Evolutionary conservation across 768 basidiomycete genomes (phyloP).

Genomic region (Pholiota molesta): DNA sequence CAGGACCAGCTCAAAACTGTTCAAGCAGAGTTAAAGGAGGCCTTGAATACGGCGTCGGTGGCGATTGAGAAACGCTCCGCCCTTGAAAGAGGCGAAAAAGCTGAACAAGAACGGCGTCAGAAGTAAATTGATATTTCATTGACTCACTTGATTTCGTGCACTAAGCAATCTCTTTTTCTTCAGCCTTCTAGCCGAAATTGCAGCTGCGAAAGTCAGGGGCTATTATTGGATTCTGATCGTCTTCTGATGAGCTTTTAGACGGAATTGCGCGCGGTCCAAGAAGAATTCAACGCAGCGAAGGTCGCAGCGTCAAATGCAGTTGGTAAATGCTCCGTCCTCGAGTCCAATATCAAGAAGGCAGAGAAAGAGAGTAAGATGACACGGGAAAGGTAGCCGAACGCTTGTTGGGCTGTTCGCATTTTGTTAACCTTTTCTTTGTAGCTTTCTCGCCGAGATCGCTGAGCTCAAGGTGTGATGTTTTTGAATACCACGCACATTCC

Average conservation of each 20-base stretch:
- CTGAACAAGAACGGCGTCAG: background rate
- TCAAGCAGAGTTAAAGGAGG: background rate
- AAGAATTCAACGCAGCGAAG: background rate
- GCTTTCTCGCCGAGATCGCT: background rate
- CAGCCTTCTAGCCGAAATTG: background rate
- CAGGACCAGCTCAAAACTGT: conserved; percentile 6
- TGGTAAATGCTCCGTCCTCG: background rate
- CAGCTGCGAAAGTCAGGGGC: background rate
- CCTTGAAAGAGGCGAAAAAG: conserved; percentile 7
- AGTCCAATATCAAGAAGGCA: background rate
- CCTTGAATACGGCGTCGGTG: background rate
- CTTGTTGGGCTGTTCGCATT: background rate
- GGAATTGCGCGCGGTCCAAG: background rate
- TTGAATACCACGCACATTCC: no score
- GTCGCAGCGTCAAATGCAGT: background rate
- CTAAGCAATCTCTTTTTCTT: background rate
- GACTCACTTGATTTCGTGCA: no score
- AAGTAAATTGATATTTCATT: no score
- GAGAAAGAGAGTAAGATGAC: background rate
- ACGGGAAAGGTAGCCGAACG: background rate
- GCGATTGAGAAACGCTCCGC: conserved; percentile 4
- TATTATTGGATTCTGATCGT: background rate
- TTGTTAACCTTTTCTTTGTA: background rate
- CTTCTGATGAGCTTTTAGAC: background rate
- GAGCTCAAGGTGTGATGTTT: no score